Base-by-base conservation (phyloP, 2,329 filamentous ascomycete genomes). In the Cercospora berteroae region DNA sequence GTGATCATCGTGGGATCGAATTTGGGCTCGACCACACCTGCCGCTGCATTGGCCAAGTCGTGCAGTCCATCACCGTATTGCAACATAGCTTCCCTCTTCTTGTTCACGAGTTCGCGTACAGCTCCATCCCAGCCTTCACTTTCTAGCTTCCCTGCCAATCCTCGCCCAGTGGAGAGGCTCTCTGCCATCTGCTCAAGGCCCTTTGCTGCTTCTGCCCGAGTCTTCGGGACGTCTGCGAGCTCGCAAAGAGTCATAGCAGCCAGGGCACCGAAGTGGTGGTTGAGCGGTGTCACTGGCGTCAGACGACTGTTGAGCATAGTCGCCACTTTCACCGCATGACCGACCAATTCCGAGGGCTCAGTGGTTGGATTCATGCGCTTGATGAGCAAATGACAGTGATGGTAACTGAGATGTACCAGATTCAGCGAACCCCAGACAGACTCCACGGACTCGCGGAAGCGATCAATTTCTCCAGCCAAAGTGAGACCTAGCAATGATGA, bases 321-420 rank as follows among this genome's bases (percentile, higher is more conserved):
- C 44, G 86, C 83, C 5, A 88, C 83, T 72, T 88, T 85, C 67
- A 83, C 83, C 27, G 87, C 86, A 5, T 88, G 85, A 77, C 86
- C 87, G 20, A 90, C 79, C 16, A 89, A 82, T 67, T 90, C 85
- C 1, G 82, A 79, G 0, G 86, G 82, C 48, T 85, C 84, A 0
- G 85, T 82, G 10, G 82, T 83, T 1, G 86, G 84, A 42, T 85
- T 86, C 63, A 89, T 81, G 2, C 91, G 82, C 61, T 88, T 87
- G 9, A 87, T 83, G 18, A 92, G 81, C 8, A 92, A 82, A 68
- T 88, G 87, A 71, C 87, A 84, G 76, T 92, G 89, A 86, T 90
- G 91, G 78, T 90, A 92, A 18, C 86, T 86, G 25, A 92, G 82
- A 71, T 90, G 87, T 2, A 92, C 82, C 33, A 89, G 83, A 23